Percentiles rank a stretch among this genome's conserved stretches.
Evolutionary conservation across 495 filamentous ascomycete genomes (phyloP).

Genomic region (Tirmania nivea): DNA sequence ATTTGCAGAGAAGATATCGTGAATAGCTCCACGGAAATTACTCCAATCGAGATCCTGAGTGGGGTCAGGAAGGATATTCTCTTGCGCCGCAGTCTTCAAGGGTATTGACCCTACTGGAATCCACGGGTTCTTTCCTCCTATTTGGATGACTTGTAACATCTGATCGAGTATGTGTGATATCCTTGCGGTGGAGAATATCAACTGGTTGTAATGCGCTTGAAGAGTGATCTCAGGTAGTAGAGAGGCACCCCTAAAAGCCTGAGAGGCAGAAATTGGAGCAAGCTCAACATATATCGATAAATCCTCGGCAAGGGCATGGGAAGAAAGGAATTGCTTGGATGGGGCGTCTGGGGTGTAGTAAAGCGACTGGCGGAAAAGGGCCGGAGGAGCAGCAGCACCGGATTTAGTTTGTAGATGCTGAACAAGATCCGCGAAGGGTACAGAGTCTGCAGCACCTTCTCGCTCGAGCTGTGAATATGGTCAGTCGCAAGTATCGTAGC

Average conservation of each 20-base stretch:
- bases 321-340: slow-evolving; percentile 21
- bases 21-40: slow-evolving; percentile 57
- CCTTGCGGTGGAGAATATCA: slow-evolving; percentile 29
- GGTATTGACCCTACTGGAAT: slow-evolving; percentile 28
- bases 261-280: slow-evolving; percentile 9
- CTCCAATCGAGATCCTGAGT: slow-evolving; percentile 64
- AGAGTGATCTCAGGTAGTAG: slow-evolving; percentile 21
- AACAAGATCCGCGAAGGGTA: slow-evolving; percentile 26
- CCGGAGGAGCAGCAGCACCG: slow-evolving; percentile 23
- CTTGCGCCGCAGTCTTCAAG: slow-evolving; percentile 28
- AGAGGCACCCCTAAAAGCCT: slow-evolving; percentile 8
- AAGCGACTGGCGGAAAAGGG: slow-evolving; percentile 29
- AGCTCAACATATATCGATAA: slow-evolving; percentile 27
- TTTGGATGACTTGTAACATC: slow-evolving; percentile 24
- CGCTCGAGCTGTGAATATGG: slow-evolving; percentile 13
- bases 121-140: slow-evolving; percentile 26
- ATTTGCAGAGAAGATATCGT: slow-evolving; percentile 53
- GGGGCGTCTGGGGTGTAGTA: slow-evolving; percentile 27
- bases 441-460: slow-evolving; percentile 27
- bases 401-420: slow-evolving; percentile 27
- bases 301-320: slow-evolving; percentile 22
- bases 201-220: slow-evolving; percentile 30
- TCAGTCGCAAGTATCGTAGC: not conserved
- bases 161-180: slow-evolving; percentile 28
- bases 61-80: slow-evolving; percentile 43